Percentiles rank a stretch among this genome's conserved stretches.
Conservation (phyloP, 2,329 filamentous ascomycete species). For the Cercospora berteroae region DNA sequence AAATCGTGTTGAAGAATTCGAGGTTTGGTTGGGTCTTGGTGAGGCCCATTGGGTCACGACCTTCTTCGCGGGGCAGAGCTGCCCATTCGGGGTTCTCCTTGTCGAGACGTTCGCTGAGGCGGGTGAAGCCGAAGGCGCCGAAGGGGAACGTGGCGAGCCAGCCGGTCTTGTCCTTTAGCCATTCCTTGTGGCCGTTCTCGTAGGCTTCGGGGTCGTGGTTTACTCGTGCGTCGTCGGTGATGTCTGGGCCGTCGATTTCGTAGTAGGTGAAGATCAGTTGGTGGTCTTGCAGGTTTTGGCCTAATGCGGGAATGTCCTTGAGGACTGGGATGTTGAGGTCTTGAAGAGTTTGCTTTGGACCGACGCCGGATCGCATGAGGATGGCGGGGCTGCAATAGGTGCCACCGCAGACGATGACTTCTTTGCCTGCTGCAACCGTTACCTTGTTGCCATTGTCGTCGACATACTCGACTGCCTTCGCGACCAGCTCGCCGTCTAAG, state of each 20-base stretch:
- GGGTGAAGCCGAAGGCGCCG: conserved; percentile 60
- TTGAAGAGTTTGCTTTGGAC: conserved; percentile 43
- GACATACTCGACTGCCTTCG: conserved; percentile 45
- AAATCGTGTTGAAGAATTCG: conserved; percentile 63
- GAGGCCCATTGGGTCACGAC: conserved; percentile 63
- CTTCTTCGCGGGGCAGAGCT: conserved; percentile 43
- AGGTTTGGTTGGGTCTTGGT: conserved; percentile 57
- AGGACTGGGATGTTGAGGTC: conserved; percentile 47
- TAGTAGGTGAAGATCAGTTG: conserved; percentile 58
- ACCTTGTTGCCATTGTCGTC: conserved; percentile 43
- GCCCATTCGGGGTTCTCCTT: conserved; percentile 56
- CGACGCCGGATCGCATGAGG: conserved; percentile 56
- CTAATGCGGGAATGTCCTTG: conserved; percentile 53
- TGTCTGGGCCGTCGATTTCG: conserved; percentile 51
- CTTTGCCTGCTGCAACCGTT: conserved; percentile 32
- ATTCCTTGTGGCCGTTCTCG: conserved; percentile 53
- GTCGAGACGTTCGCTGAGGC: conserved; percentile 58
- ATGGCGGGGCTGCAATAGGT: conserved; percentile 54
- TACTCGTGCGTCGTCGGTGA: conserved; percentile 58
- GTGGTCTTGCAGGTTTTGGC: conserved; percentile 43
- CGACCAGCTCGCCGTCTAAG: conserved; percentile 49
- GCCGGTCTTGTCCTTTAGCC: conserved; percentile 59
- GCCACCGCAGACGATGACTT: conserved; percentile 44
- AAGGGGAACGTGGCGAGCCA: conserved; percentile 62
- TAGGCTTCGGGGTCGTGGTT: conserved; percentile 54